phyloP scores from a whole-genome alignment of 371 early-diverging fungal genomes.

The Circinella minor region DNA sequence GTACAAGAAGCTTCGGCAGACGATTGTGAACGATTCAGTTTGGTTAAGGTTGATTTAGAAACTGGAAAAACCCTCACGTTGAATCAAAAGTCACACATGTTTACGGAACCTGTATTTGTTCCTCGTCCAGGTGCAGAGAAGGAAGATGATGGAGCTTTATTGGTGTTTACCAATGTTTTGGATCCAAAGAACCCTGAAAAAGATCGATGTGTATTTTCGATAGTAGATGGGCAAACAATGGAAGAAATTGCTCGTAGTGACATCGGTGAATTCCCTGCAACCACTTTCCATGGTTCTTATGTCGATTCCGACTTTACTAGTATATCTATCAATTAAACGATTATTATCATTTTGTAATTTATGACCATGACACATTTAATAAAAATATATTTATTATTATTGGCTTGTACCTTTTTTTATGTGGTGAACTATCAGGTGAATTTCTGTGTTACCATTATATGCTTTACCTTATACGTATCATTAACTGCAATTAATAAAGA shows the following conservation, averaged over 20 bases:
- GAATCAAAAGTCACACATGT: slow-evolving; percentile 40
- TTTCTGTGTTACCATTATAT: too few relatives aligned
- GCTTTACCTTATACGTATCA: too few relatives aligned
- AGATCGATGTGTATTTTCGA: slow-evolving; percentile 54
- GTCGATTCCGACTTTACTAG: slow-evolving; percentile 37
- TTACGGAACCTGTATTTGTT: slow-evolving; percentile 70
- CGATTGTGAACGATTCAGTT: slow-evolving; percentile 29
- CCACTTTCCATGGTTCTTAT: slow-evolving; percentile 61
- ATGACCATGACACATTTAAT: too few relatives aligned
- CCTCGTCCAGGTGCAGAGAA: slow-evolving; percentile 40
- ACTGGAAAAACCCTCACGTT: slow-evolving; percentile 16
- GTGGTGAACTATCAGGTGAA: too few relatives aligned
- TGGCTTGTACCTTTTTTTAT: too few relatives aligned
- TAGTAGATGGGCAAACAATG: slow-evolving; percentile 60
- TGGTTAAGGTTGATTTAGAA: slow-evolving; percentile 54
- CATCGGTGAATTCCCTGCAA: slow-evolving; percentile 49
- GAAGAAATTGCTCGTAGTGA: slow-evolving; percentile 54
- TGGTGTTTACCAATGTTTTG: slow-evolving; percentile 49
- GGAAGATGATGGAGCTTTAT: slow-evolving; percentile 69
- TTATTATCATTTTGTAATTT: too few relatives aligned
- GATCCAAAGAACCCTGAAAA: slow-evolving; percentile 30
- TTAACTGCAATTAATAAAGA: too few relatives aligned
- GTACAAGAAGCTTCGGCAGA: slow-evolving; percentile 27
- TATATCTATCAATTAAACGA: slow-evolving; percentile 24
- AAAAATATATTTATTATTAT: too few relatives aligned